These are phyloP conservation scores for Saccharomycopsis amapae DNA, from an alignment of 805 yeast species.

Conservation along the genomic window DNA sequence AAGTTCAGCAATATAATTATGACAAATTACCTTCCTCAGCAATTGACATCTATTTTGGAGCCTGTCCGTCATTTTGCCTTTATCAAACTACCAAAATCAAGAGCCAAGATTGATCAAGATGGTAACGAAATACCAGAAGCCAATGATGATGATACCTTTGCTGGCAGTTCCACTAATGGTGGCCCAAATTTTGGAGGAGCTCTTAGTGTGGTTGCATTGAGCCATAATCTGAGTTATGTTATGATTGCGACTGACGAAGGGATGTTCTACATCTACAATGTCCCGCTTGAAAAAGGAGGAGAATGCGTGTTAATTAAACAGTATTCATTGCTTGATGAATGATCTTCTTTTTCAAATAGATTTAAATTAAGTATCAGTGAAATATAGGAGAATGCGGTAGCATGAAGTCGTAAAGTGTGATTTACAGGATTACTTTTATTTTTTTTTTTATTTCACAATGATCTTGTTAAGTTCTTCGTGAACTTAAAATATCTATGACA, in stretches of 20 bases:
- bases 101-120: background rate
- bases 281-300: constrained; percentile 54
- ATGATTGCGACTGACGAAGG: constrained; percentile 50
- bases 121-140: background rate
- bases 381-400: no score
- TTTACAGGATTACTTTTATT: no score
- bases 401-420: no score
- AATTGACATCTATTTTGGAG: constrained; percentile 52
- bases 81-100: constrained; percentile 34
- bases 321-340: constrained; percentile 38
- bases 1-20: constrained; percentile 22
- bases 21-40: constrained; percentile 39
- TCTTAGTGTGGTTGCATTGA: constrained; percentile 29
- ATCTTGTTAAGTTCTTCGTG: no score
- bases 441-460: no score
- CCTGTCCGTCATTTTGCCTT: constrained; percentile 63
- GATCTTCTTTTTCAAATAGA: background rate
- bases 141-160: background rate
- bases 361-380: no score
- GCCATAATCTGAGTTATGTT: constrained; percentile 30
- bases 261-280: constrained; percentile 43
- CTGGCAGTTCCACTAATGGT: constrained; percentile 2
- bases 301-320: constrained; percentile 55
- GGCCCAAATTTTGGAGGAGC: constrained; percentile 2
- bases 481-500: no score